phyloP scores from a whole-genome alignment of 192 early-diverging fungal species.

The Entophlyctis luteolus region DNA sequence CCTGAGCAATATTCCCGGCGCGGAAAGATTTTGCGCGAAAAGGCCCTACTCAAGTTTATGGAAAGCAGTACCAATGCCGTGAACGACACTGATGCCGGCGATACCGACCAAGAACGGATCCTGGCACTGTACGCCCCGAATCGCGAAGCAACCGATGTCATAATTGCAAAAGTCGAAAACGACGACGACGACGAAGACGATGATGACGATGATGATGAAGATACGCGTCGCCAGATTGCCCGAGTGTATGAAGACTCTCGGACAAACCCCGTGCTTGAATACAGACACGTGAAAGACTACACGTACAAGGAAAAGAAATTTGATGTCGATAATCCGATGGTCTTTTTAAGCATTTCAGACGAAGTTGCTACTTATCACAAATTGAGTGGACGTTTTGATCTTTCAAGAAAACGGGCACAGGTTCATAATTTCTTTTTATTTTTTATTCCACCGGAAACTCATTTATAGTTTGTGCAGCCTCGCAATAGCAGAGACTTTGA shows the following conservation, averaged over 20 bases:
- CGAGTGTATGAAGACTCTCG: not conserved
- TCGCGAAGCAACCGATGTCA: not conserved
- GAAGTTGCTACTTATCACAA: constrained; percentile 15
- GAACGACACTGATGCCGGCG: not conserved
- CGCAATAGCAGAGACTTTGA: not conserved
- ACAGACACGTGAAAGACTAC: constrained; percentile 16
- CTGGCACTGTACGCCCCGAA: not conserved
- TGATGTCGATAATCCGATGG: not conserved
- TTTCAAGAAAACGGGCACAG: constrained; percentile 11
- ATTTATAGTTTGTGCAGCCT: no score
- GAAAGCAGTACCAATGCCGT: not conserved
- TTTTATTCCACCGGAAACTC: no score
- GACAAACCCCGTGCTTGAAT: not conserved
- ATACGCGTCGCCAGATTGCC: no score
- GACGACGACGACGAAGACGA: constrained; percentile 26
- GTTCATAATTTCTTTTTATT: constrained; percentile 4
- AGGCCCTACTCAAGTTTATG: not conserved
- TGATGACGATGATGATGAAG: not conserved
- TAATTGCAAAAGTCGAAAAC: constrained; percentile 9
- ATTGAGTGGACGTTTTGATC: constrained; percentile 8
- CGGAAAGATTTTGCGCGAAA: not conserved
- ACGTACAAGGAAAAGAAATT: constrained; percentile 6
- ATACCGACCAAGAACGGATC: not conserved
- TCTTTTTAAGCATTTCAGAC: constrained; percentile 15
- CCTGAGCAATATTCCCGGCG: no score